phyloP scores from a whole-genome alignment of 768 basidiomycete species.

The Zangia roseola region DNA sequence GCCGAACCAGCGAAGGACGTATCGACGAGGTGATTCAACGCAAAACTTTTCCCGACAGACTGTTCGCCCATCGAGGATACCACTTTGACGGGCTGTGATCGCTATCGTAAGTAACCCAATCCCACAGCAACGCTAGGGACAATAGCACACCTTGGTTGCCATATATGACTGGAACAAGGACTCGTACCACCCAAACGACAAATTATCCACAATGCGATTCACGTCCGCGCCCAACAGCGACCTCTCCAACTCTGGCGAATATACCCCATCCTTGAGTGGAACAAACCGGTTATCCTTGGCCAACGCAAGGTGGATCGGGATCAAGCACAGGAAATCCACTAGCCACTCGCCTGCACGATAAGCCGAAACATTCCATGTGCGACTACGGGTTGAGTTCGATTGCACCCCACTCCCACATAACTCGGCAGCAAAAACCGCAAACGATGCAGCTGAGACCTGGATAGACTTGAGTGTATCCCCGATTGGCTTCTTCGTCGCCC shows the following conservation, averaged over 20 bases:
- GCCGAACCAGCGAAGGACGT: conserved; percentile 66
- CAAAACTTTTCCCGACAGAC: conserved; percentile 61
- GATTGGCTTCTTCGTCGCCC: conserved; percentile 50
- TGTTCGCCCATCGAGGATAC: conserved; percentile 72
- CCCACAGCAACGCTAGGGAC: rapidly evolving
- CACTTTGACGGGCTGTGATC: conserved; percentile 53
- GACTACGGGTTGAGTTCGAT: background rate
- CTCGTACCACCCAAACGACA: conserved; percentile 67
- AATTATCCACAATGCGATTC: conserved; percentile 49
- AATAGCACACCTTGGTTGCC: conserved; percentile 46
- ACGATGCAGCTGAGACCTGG: conserved; percentile 32
- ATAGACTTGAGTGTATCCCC: conserved; percentile 43
- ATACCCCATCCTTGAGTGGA: conserved; percentile 58
- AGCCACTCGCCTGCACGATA: conserved; percentile 61
- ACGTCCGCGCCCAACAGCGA: conserved; percentile 59
- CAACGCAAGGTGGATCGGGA: conserved; percentile 63
- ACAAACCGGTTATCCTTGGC: conserved; percentile 60
- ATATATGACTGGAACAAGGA: conserved; percentile 62
- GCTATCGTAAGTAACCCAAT: background rate
- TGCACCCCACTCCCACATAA: conserved; percentile 1
- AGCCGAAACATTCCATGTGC: conserved; percentile 33
- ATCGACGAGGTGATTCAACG: conserved; percentile 59
- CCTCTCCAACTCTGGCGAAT: conserved; percentile 48
- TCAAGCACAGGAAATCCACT: conserved; percentile 57
- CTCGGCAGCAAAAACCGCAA: conserved; percentile 25